phyloP scores from a whole-genome alignment of 2,329 filamentous ascomycete species.

The Periglandula ipomoeae region DNA sequence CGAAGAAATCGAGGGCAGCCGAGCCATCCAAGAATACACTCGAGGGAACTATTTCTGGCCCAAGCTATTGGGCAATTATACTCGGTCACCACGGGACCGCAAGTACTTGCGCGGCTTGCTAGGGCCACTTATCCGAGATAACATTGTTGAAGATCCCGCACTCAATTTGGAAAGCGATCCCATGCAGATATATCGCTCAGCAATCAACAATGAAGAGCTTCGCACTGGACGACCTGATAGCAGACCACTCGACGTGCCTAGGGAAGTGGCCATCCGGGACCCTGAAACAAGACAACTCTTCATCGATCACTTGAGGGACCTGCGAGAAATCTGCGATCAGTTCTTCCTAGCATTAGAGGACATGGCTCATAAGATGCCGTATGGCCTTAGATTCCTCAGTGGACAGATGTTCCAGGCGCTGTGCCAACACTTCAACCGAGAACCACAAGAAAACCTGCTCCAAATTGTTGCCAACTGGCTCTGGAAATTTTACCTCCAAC shows the following conservation, averaged over 20 bases:
- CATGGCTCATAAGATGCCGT: slow-evolving; percentile 78
- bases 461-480: slow-evolving; percentile 85
- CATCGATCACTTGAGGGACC: slow-evolving; percentile 86
- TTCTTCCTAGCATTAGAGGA: slow-evolving; percentile 79
- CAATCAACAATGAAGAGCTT: slow-evolving; percentile 95
- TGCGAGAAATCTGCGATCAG: slow-evolving; percentile 89
- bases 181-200: slow-evolving; percentile 90
- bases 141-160: slow-evolving; percentile 84
- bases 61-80: slow-evolving; percentile 78
- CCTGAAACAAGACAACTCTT: slow-evolving; percentile 87
- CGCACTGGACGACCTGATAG: slow-evolving; percentile 78
- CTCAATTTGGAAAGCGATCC: slow-evolving; percentile 94
- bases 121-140: slow-evolving; percentile 77
- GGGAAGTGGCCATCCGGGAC: slow-evolving; percentile 92
- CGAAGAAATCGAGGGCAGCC: slow-evolving; percentile 72
- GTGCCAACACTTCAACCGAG: slow-evolving; percentile 66
- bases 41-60: slow-evolving; percentile 91
- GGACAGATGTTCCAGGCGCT: slow-evolving; percentile 78
- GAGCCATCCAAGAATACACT: slow-evolving; percentile 71
- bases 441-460: slow-evolving; percentile 67
- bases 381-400: slow-evolving; percentile 80
- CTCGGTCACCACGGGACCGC: slow-evolving; percentile 81
- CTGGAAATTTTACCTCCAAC: slow-evolving; percentile 89
- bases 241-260: slow-evolving; percentile 73
- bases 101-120: slow-evolving; percentile 86